A percentile compares a stretch with the other conserved stretches of the same genome.
phyloP scores from a whole-genome alignment of 768 basidiomycete species.

The Agaricus sinodeliciosus region DNA sequence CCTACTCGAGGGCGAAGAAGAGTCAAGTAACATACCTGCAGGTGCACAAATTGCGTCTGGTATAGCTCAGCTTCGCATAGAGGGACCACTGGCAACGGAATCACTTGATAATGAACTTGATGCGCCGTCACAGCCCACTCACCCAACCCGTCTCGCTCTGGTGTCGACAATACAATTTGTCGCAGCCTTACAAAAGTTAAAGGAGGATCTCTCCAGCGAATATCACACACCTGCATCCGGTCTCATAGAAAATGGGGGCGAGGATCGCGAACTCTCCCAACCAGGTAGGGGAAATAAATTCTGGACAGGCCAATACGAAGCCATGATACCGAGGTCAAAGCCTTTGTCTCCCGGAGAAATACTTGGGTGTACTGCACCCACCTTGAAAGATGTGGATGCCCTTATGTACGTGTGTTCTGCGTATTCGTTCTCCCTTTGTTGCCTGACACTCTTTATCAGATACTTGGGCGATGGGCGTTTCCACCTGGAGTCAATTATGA shows the following conservation, averaged over 20 bases:
- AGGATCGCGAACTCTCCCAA: constrained; percentile 2
- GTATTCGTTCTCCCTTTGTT: neutral
- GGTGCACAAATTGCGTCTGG: constrained; percentile 43
- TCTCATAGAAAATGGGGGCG: constrained; percentile 10
- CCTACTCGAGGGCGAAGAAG: constrained; percentile 52
- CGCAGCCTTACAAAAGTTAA: constrained; percentile 81
- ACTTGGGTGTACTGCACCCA: constrained; percentile 92
- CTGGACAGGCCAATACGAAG: constrained; percentile 65
- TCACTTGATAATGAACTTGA: neutral
- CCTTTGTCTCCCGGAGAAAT: constrained; percentile 97
- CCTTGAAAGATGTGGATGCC: constrained; percentile 72
- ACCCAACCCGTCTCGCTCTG: constrained; percentile 71
- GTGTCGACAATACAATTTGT: constrained; percentile 99
- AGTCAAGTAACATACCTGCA: constrained; percentile 32
- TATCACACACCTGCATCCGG: constrained; percentile 12
- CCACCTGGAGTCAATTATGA: constrained; percentile 98
- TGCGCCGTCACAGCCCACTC: constrained; percentile 10
- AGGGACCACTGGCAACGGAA: constrained; percentile 24
- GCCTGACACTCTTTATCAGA: constrained; percentile 31
- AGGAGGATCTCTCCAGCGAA: constrained; percentile 62
- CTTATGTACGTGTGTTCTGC: constrained; percentile 57
- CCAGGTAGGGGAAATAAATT: constrained; percentile 17
- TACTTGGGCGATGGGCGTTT: constrained; percentile 98
- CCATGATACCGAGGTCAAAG: constrained; percentile 76
- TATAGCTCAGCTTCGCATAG: constrained; percentile 53